Conservation (phyloP, 1,284 basidiomycete species). For the Ganoderma boninense region DNA sequence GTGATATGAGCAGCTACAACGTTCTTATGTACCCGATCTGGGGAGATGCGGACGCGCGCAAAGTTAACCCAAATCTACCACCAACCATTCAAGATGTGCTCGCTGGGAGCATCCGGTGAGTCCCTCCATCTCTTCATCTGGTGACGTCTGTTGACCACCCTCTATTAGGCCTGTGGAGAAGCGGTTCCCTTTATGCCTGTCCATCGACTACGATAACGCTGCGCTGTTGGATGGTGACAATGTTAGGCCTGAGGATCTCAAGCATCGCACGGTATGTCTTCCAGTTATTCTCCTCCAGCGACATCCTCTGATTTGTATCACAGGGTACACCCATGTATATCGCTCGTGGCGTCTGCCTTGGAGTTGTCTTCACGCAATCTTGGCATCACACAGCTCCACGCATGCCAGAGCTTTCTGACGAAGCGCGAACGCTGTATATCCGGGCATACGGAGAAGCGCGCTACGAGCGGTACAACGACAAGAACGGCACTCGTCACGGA, state of each 20-base stretch:
- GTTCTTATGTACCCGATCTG: constrained; percentile 8
- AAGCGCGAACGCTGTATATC: not conserved
- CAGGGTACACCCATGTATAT: constrained; percentile 7
- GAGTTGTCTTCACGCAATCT: not conserved
- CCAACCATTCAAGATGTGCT: not conserved
- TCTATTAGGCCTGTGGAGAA: not conserved
- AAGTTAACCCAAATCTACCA: not conserved
- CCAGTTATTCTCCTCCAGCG: not conserved
- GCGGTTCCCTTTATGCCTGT: not conserved
- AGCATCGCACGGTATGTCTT: constrained; percentile 2
- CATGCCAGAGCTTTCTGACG: not conserved
- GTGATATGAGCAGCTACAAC: too few relatives aligned
- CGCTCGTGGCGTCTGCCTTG: not conserved
- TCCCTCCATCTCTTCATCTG: too few relatives aligned
- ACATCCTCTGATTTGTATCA: not conserved
- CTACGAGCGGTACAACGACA: not conserved
- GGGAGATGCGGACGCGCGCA: not conserved
- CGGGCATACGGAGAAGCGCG: not conserved
- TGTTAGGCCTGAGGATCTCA: not conserved
- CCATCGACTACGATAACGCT: constrained; percentile 6
- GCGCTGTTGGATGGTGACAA: not conserved
- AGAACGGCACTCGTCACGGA: too few relatives aligned
- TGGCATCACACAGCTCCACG: not conserved
- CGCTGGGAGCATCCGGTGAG: not conserved
- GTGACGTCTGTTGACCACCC: not conserved